phyloP scores from a whole-genome alignment of 805 yeast genomes.

The Cephaloascus albidus region DNA sequence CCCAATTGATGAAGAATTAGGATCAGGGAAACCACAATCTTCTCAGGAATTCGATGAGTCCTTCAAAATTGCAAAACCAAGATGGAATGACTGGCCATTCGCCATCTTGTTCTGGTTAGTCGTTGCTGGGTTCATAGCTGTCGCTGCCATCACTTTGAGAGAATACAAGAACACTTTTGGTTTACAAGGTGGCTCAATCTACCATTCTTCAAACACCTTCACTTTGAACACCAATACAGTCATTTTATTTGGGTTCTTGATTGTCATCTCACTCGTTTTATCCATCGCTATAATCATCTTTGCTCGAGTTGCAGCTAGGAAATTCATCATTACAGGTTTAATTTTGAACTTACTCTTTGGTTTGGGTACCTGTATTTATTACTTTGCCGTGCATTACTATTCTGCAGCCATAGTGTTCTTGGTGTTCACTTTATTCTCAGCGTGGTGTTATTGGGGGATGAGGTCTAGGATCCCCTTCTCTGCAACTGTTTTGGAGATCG shows the following conservation, averaged over 20 bases:
- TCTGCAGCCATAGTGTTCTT: constrained; percentile 74
- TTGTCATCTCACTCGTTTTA: constrained; percentile 49
- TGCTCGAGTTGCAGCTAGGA: constrained; percentile 57
- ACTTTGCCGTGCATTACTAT: constrained; percentile 58
- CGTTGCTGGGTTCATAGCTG: constrained; percentile 57
- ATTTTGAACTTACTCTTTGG: constrained; percentile 60
- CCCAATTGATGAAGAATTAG: background rate
- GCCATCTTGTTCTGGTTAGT: constrained; percentile 38
- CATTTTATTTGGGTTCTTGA: constrained; percentile 56
- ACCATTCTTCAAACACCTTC: constrained; percentile 40
- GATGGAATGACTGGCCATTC: constrained; percentile 65
- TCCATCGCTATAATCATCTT: constrained; percentile 45
- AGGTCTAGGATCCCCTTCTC: constrained; percentile 66
- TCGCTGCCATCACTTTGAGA: constrained; percentile 60
- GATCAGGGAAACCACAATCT: constrained; percentile 21
- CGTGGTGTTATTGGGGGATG: constrained; percentile 66
- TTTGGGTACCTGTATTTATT: constrained; percentile 68
- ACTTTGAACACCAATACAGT: constrained; percentile 70
- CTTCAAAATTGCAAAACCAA: constrained; percentile 55
- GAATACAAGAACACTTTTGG: constrained; percentile 50
- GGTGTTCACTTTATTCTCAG: constrained; percentile 53
- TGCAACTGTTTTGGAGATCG: constrained; percentile 56
- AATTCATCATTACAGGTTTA: constrained; percentile 63
- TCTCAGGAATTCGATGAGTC: constrained; percentile 49
- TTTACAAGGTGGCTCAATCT: constrained; percentile 55